Base-by-base conservation (phyloP, 2,329 filamentous ascomycete genomes). In the Sclerotinia borealis region DNA sequence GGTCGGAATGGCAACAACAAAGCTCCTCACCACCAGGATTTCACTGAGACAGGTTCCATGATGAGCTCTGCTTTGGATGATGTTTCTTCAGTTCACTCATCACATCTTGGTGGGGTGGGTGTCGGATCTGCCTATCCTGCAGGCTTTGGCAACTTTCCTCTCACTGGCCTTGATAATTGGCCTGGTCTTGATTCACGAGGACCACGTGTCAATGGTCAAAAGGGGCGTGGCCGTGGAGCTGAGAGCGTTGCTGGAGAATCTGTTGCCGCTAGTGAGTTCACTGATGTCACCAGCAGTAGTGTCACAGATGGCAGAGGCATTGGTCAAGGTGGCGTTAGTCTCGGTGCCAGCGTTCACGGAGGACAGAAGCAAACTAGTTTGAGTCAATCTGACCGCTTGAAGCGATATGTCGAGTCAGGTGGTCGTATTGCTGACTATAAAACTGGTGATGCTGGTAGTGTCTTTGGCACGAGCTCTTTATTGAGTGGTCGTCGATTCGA, bases 31-130 rank as follows among this genome's bases (percentile, higher is more conserved):
- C n/a, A 45, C n/a, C 64, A 73, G 72, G 70, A 72, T 37, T 70
- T 75, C 41, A 73, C 68, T 37, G 93, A 97, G 72, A 86, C 90
- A 22, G 90, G 91, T 49, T 98, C 93, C 3, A 90, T 97, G 74
- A 83, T 97, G 71, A 95, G 93, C 19, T 98, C 96, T 75, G 96
- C 99, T 65, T 92, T 93, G 2, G 95, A 99, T 72, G 95, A 99
- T 75, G 92, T 96, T 47, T 98, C 93, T 10, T 97, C 93, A 2
- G 90, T 99, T 51, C 93, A 98, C 76, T 93, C 92, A 54, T 96
- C 92, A 50, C 88, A 92, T 1, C 85, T 98, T 59, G 92, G 92
- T 61, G 92, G 92, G 43, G 90, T 90, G 41, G 89, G 88, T n/a
- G 81, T 96, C 36, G 83, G 75, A 11, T 87, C 88, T 54, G 91